Conservation (phyloP, 176 grass and related monocot species). For the Musa beccarii region DNA sequence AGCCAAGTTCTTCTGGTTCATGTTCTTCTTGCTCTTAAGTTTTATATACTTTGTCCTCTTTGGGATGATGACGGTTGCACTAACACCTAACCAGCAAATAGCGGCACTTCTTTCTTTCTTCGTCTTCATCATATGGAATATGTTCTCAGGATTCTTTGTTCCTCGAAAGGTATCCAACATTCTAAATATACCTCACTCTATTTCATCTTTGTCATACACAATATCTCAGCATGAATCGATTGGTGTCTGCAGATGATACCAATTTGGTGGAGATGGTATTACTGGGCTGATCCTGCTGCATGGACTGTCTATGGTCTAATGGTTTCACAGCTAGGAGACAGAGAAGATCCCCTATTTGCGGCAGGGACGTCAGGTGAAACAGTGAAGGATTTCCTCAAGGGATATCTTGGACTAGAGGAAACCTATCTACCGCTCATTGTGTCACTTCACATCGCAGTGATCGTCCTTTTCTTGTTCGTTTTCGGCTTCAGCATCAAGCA, state of each 20-base stretch:
- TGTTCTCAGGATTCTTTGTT: slow-evolving; percentile 49
- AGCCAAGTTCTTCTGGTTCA: slow-evolving; percentile 36
- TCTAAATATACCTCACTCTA: not conserved
- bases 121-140: slow-evolving; percentile 34
- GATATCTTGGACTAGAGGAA: slow-evolving; percentile 31
- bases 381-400: slow-evolving; percentile 32
- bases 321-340: slow-evolving; percentile 36
- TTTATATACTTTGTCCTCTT: slow-evolving; percentile 30
- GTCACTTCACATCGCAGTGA: slow-evolving; percentile 23
- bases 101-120: slow-evolving; percentile 32
- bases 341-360: slow-evolving; percentile 10
- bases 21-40: slow-evolving; percentile 30
- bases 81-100: slow-evolving; percentile 43
- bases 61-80: slow-evolving; percentile 46
- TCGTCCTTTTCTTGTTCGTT: slow-evolving; percentile 29
- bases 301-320: slow-evolving; percentile 43
- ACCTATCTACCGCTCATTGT: slow-evolving; percentile 28
- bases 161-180: slow-evolving; percentile 30
- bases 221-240: too few species aligned
- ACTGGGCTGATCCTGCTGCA: slow-evolving; percentile 45
- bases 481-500: slow-evolving; percentile 39
- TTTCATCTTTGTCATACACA: too few species aligned
- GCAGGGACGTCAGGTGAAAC: slow-evolving; percentile 14
- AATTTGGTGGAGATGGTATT: slow-evolving; percentile 51
- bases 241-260: slow-evolving; percentile 34